Percentiles rank a stretch among this genome's conserved stretches.
Evolutionary conservation across 495 filamentous ascomycete genomes (phyloP).

Genomic region (Usnea hakonensis): DNA sequence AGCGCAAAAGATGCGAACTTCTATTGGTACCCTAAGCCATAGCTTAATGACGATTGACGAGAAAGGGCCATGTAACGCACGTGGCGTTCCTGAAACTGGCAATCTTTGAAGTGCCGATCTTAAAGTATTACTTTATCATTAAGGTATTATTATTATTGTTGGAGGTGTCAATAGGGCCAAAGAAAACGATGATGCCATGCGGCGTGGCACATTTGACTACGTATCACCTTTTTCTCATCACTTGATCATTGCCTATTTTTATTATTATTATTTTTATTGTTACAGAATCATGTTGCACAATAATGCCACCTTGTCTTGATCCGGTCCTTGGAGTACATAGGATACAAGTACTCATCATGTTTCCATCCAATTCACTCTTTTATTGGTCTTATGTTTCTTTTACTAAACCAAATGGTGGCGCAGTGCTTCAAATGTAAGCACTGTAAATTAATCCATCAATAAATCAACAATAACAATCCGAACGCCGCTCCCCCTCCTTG

Average conservation of each 20-base stretch:
- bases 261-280: background rate
- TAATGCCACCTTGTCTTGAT: background rate
- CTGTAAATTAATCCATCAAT: background rate
- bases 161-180: no score
- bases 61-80: background rate
- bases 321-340: background rate
- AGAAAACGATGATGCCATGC: no score
- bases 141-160: no score
- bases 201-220: no score
- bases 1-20: background rate
- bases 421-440: slow-evolving; percentile 3
- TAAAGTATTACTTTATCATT: background rate
- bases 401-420: background rate
- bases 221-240: no score
- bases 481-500: background rate
- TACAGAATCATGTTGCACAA: no score
- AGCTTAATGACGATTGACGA: background rate
- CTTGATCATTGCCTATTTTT: background rate
- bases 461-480: no score
- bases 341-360: background rate
- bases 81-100: background rate
- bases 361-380: background rate
- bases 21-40: background rate
- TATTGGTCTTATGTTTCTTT: background rate
- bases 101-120: background rate